Evolutionary conservation across 768 basidiomycete genomes (phyloP).

Genomic region (Termitomyces sp.): DNA sequence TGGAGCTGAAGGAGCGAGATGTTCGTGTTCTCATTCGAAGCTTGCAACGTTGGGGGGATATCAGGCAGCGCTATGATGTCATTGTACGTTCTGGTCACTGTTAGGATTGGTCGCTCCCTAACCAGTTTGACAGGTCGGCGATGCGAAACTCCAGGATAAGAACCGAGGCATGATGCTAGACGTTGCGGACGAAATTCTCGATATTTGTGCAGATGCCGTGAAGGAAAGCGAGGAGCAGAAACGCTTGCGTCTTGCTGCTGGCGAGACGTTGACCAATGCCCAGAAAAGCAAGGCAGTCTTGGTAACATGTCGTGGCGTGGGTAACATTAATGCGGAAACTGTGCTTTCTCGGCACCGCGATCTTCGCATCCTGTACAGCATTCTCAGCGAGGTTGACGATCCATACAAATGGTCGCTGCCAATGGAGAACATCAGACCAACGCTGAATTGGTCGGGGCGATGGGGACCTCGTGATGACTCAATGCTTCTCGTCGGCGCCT

Average conservation of each 20-base stretch:
- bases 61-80: conserved; percentile 87
- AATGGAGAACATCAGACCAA: conserved; percentile 89
- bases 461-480: conserved; percentile 94
- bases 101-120: not conserved
- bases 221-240: conserved; percentile 81
- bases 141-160: conserved; percentile 90
- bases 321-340: conserved; percentile 97
- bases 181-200: conserved; percentile 89
- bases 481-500: conserved; percentile 92
- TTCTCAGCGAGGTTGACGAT: conserved; percentile 69
- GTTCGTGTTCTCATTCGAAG: conserved; percentile 93
- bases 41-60: conserved; percentile 97
- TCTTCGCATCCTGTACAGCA: conserved; percentile 80
- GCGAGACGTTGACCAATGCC: conserved; percentile 86
- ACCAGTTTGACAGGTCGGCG: conserved; percentile 55
- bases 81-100: conserved; percentile 57
- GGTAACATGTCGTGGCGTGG: conserved; percentile 82
- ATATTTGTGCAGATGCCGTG: conserved; percentile 77
- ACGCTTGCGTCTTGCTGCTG: conserved; percentile 66
- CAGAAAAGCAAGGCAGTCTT: conserved; percentile 98
- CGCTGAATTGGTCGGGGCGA: conserved; percentile 93
- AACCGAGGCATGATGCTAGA: conserved; percentile 89
- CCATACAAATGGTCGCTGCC: conserved; percentile 84
- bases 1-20: conserved; percentile 97
- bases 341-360: conserved; percentile 87